Evolutionary conservation across 768 basidiomycete species (phyloP), one percentile per base, ranked within the genome.

Genomic region (Leccinum broughii): DNA sequence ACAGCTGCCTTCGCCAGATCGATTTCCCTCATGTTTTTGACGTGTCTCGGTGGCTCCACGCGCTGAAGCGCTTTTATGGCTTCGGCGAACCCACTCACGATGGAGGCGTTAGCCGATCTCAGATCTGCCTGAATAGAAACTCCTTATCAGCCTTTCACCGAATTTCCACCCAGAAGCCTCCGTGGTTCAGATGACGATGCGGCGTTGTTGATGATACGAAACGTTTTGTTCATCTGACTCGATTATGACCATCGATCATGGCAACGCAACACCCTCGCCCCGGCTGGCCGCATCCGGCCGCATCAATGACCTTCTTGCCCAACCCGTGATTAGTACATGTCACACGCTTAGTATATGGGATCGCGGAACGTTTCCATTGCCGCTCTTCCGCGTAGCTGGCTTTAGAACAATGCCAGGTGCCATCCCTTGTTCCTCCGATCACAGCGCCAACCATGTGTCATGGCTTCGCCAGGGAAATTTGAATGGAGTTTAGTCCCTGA

Each of bases 121-220:
- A 72, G 72, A 72, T 72, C 60, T 22, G 3, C 46, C 53, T 39
- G 50, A 56, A 62, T 57, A 48, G 37, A 55, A 53, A 54, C 24
- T 20, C 57, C 71, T 70, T 74, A 72, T 72, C 71, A 72, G 56
- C 64, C 62, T 67, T 72, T 68, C 59, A 63, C 62, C 62, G 57
- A 71, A 66, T 64, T 63, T 64, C 64, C 28, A 50, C 10, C 39
- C 39, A 35, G 62, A 64, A 63, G 53, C 51, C 56, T 50, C 46
- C 13, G 22, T 44, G 41, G 53, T 55, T 50, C 44, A 46, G 44
- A 28, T 50, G 26, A 50, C 22, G 24, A 50, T 50, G 49, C 57
- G 58, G 41, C 14, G 54, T 50, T 60, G 34, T 54, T 49, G 57
- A 34, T 35, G 34, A 61, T 54, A 54, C 63, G 49, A 57, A 54